Evolutionary conservation across 148 eudicot genomes (phyloP).

Genomic region (Pouteria glomerata): DNA sequence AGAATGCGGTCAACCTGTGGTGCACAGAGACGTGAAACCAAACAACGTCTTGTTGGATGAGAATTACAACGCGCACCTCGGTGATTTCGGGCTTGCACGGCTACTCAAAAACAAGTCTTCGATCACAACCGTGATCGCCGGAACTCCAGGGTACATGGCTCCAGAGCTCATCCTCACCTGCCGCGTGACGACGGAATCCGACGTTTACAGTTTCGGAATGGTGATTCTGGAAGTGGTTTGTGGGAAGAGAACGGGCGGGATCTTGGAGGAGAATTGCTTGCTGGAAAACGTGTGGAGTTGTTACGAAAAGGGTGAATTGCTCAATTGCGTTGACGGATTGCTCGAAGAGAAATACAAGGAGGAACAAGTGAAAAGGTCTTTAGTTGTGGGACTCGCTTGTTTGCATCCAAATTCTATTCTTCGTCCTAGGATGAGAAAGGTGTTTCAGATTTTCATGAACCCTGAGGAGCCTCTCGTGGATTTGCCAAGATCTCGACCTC

Average conservation of each 20-base stretch:
- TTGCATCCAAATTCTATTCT: slow-evolving; percentile 38
- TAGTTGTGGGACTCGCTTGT: slow-evolving; percentile 46
- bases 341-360: slow-evolving; percentile 24
- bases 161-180: slow-evolving; percentile 76
- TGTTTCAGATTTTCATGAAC: slow-evolving; percentile 42
- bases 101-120: slow-evolving; percentile 30
- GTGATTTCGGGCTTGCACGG: slow-evolving; percentile 77
- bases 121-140: slow-evolving; percentile 67
- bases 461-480: slow-evolving; percentile 45
- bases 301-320: slow-evolving; percentile 28
- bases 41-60: slow-evolving; percentile 70
- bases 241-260: slow-evolving; percentile 55
- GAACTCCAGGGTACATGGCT: slow-evolving; percentile 74
- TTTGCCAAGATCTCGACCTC: slow-evolving; percentile 37
- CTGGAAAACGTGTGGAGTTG: slow-evolving; percentile 49
- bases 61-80: slow-evolving; percentile 55
- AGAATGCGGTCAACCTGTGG: slow-evolving; percentile 64
- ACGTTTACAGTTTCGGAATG: slow-evolving; percentile 74
- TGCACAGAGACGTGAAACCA: slow-evolving; percentile 74
- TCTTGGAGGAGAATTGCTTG: slow-evolving; percentile 57
- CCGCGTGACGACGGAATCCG: slow-evolving; percentile 60
- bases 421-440: slow-evolving; percentile 57
- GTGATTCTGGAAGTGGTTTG: slow-evolving; percentile 65
- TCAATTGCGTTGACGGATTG: slow-evolving; percentile 41
- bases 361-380: slow-evolving; percentile 32